Evolutionary conservation across 2,329 filamentous ascomycete genomes (phyloP), one percentile per base, ranked within the genome.

Genomic region (Xylaria sp.): DNA sequence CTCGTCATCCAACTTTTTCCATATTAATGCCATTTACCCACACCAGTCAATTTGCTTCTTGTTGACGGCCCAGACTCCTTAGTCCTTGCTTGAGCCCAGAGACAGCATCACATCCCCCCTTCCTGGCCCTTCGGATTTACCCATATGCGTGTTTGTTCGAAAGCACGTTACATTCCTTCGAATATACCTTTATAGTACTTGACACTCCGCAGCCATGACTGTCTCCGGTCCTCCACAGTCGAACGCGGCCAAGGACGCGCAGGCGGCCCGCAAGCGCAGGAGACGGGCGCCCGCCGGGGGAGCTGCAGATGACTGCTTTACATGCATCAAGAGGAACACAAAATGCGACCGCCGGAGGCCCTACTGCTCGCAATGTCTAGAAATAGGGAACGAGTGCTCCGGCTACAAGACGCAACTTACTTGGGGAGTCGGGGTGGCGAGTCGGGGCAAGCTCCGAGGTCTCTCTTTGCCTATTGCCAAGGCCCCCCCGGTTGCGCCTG

Each of bases 351-450:
- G 95, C 75, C 90, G 94, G 78, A 89, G 95, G 76, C 95, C 95
- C 9, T 98, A 98, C 82, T 98, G 96, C 83, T 94, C 94, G 54
- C 94, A 94, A 82, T 99, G 95, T 81, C 88, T 98, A 72, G 93
- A 97, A 75, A 87, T 94, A 73, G 94, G 94, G 73, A 94, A 94
- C 80, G 94, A 97, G 78, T 98, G 95, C 83, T 94, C 93, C 34
- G 95, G 95, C 69, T 98, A 98, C 86, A 97, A 97, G 84, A 98
- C 95, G 18, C 94, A 95, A 75, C 86, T 98, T 81, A 98, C 95
- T 56, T 98, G 95, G 95, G 94, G 94, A 51, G 93, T 98, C 57
- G 95, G 95, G 61, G 95, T 98, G 68, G 95, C 95, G 66, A 98
- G 94, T 82, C 91, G 95, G 77, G 95, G 95, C 78, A 98, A 98